Evolutionary conservation across 75 land plant genomes (phyloP), one percentile per base, ranked within the genome.

Genomic region (Pinus taeda): DNA sequence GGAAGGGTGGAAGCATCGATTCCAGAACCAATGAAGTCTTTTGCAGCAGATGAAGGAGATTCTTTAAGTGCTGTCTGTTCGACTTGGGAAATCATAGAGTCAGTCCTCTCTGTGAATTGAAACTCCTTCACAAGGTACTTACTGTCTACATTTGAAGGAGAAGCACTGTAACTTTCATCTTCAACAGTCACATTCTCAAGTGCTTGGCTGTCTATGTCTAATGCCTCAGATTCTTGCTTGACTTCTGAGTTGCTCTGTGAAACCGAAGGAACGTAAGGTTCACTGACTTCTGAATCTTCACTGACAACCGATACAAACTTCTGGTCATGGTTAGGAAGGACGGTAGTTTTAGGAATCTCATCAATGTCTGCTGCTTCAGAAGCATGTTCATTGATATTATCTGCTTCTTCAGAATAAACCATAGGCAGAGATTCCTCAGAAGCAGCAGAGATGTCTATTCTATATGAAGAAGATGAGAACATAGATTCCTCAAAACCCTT

Each of bases 231-330:
- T 9, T 49, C 55, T 49, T 49, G 12, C 55, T 49, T 49, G 12
- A 49, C 55, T 49, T 49, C 55, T 49, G 55, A 8, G 12, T 49
- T 49, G 55, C 55, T 49, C 55, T 49, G 55, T 49, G 55, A 49
- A 49, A 49, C 12, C 55, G 11, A 49, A 49, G 12, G 55, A 49
- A 49, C 55, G 11, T 11, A 49, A 49, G 55, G 49, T 42, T 37
- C 53, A 69, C 12, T 69, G 72, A 69, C n/a, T 69, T 69, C 14
- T 20, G 55, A 42, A 69, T 69, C 72, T 42, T 39, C 14, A 9
- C 5, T 21, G n/a, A 39, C 9, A 20, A 20, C 18, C n/a, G 22
- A 8, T 69, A 53, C 7, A 42, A 69, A 39, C 33, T 42, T 39
- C 53, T 69, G 22, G 21, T 1, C 53, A 20, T 22, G 22, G 14